Evolutionary conservation across 1,139 yeast species (phyloP), one percentile per base, ranked within the genome.

Genomic region (Spathaspora jeffriesii): DNA sequence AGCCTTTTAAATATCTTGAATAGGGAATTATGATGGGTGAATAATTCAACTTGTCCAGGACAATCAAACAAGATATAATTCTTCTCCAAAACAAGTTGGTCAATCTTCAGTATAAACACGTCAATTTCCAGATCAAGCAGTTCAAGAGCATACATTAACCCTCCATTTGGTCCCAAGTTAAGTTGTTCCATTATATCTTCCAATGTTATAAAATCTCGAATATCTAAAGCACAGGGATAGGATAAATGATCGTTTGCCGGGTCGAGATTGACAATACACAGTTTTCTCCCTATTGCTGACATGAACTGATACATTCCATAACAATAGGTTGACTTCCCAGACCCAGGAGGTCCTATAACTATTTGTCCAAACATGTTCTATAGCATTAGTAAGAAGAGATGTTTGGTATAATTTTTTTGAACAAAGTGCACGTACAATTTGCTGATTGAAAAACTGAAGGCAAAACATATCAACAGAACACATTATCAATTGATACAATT

Each of bases 161-260:
- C 98, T 38, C 99, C 99, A 57, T 93, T 93, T 5, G 99, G 99
- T 0, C 99, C 99, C 44, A 90, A 71, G 40, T 88, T 89, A 72
- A 91, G 77, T 64, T 91, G 97, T 55, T 91, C 97, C 96, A 92
- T 92, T n/a, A 92, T 97, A 67, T 93, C 98, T 53, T 91, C 93
- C 43, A 93, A 70, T 1, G 96, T 88, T 43, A 95, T 88, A 59
- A 93, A 76, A 63, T 93, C 97, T 57, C 97, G 76, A 40, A 95
- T 92, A 65, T 93, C 99, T 25, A 93, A 85, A 15, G 96, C 87
- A 63, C 93, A 95, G 61, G 91, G 97, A 63, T 81, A 93, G 60
- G 92, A 92, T 2, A 82, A 82, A 13, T 98, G 90, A 53, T 91
- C 97, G 2, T 99, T 99, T 0, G 99, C 99, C 8, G 99, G 99